A percentile compares a stretch with the other conserved stretches of the same genome.
Evolutionary conservation across 306 rosid genomes (phyloP).

Genomic region (Pueraria montana): DNA sequence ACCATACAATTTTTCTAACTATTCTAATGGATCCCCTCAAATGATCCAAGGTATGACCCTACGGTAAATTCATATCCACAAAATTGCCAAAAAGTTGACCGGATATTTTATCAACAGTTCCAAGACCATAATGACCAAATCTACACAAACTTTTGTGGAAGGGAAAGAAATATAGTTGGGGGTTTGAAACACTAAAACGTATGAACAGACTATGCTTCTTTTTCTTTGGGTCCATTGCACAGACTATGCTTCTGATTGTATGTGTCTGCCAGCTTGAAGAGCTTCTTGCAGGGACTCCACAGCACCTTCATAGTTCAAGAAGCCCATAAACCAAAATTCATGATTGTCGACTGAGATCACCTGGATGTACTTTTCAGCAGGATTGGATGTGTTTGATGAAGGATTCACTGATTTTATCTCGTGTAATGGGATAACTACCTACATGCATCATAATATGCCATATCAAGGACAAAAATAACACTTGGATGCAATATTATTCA

Average conservation of each 20-base stretch:
- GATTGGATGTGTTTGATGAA: constrained; percentile 72
- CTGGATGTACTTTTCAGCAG: constrained; percentile 85
- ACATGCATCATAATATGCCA: constrained; percentile 17
- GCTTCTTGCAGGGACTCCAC: constrained; percentile 67
- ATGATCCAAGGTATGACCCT: constrained; percentile 36
- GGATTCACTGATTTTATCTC: constrained; percentile 88
- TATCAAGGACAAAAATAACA: constrained; percentile 29
- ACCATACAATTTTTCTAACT: constrained; percentile 8
- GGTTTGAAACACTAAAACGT: constrained; percentile 42
- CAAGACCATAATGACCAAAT: constrained; percentile 43
- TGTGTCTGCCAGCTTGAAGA: constrained; percentile 52
- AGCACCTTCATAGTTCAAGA: constrained; percentile 79
- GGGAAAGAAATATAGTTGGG: constrained; percentile 19
- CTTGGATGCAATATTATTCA: constrained; percentile 22
- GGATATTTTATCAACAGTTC: constrained; percentile 44
- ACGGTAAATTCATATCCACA: constrained; percentile 44
- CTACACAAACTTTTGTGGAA: constrained; percentile 19
- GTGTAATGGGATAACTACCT: constrained; percentile 87
- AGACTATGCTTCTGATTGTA: constrained; percentile 54
- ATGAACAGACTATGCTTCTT: constrained; percentile 50
- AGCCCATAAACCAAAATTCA: constrained; percentile 99
- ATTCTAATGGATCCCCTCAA: constrained; percentile 23
- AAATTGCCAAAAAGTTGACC: constrained; percentile 38
- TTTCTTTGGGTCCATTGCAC: background rate
- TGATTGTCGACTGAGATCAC: constrained; percentile 79